Conservation (phyloP, 2,329 filamentous ascomycete species). For the Fusarium foetens region DNA sequence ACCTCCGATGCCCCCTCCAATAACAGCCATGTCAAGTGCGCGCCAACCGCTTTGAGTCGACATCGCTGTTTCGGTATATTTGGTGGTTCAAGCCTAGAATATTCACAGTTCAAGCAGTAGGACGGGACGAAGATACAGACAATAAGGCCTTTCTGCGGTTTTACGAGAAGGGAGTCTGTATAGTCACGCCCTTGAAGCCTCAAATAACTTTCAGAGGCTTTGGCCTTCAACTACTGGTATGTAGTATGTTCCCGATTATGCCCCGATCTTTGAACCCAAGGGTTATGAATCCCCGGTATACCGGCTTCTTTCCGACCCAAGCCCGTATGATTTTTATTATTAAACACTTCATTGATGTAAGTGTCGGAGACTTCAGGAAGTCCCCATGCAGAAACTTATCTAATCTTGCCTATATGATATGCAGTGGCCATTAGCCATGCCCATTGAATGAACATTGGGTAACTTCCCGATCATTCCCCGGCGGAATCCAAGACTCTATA, state of each 20-base stretch:
- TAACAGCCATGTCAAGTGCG: background rate
- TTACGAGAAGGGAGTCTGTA: rapidly evolving
- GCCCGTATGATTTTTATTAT: background rate
- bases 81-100: background rate
- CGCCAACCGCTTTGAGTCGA: background rate
- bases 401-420: background rate
- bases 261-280: background rate
- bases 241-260: background rate
- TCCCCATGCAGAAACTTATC: background rate
- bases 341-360: rapidly evolving
- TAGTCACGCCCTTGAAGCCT: background rate
- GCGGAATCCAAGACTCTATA: background rate
- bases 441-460: background rate
- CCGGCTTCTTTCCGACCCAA: background rate
- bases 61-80: background rate
- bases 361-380: background rate
- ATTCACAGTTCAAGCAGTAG: rapidly evolving
- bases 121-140: background rate
- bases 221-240: rapidly evolving
- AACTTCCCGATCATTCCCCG: background rate
- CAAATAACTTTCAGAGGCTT: background rate
- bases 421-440: background rate
- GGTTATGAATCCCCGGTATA: rapidly evolving
- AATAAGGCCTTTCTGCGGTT: rapidly evolving
- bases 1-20: background rate